phyloP scores from a whole-genome alignment of 2,329 filamentous ascomycete species.

The Leptographium lundbergii region DNA sequence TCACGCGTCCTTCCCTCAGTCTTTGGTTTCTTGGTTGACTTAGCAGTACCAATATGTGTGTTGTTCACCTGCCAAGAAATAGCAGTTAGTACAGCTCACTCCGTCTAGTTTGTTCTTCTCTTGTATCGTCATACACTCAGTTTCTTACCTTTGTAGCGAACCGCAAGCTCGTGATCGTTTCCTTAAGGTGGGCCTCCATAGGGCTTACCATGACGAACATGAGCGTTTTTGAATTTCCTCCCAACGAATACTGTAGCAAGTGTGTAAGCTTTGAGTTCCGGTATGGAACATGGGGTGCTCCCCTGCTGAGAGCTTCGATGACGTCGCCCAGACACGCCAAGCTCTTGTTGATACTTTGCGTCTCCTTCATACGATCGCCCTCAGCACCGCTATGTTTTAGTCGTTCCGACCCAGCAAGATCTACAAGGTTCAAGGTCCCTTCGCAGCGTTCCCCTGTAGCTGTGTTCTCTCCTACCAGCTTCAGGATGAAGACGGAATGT shows the following conservation, averaged over 20 bases:
- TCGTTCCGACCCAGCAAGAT: constrained; percentile 85
- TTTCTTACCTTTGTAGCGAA: constrained; percentile 78
- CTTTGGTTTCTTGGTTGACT: constrained; percentile 50
- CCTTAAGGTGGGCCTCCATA: constrained; percentile 76
- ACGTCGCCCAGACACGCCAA: constrained; percentile 88
- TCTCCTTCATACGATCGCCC: constrained; percentile 81
- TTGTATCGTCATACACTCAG: not conserved
- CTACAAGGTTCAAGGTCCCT: constrained; percentile 89
- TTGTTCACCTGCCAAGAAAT: constrained; percentile 53
- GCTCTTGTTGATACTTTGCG: constrained; percentile 94
- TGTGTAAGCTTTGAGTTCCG: constrained; percentile 96
- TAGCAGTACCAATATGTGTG: constrained; percentile 84
- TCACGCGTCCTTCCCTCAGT: not conserved
- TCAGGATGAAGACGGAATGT: constrained; percentile 93
- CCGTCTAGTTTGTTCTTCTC: not conserved
- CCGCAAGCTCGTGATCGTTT: constrained; percentile 87
- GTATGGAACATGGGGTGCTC: constrained; percentile 79
- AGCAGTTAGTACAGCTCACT: not conserved
- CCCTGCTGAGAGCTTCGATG: constrained; percentile 80
- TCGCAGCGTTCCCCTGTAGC: constrained; percentile 76
- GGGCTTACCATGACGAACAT: constrained; percentile 99
- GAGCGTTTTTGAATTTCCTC: constrained; percentile 91
- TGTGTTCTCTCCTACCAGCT: constrained; percentile 55
- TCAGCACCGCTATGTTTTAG: constrained; percentile 78
- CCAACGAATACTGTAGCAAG: constrained; percentile 84